Evolutionary conservation across 164 flowering plant genomes (phyloP).

Genomic region (Warburgia ugandensis): DNA sequence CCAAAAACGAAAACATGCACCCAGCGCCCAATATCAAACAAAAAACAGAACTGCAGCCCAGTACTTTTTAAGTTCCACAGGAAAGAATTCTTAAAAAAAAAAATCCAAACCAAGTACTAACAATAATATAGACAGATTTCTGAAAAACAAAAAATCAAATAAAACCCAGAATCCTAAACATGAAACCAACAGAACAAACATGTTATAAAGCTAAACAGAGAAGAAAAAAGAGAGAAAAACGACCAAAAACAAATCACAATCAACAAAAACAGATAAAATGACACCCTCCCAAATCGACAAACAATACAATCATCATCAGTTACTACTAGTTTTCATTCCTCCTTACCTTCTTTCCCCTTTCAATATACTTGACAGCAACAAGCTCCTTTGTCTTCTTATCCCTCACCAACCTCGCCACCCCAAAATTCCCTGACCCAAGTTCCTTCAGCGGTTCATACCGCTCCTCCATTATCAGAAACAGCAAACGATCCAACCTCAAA

Average conservation of each 20-base stretch:
- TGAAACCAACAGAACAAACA: too few relatives aligned
- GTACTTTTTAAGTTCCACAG: too few relatives aligned
- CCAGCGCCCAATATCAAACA: not conserved
- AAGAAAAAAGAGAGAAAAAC: too few relatives aligned
- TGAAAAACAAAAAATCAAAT: too few relatives aligned
- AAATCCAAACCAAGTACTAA: slow-evolving; percentile 1
- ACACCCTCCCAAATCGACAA: not conserved
- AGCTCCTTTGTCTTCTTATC: slow-evolving; percentile 50
- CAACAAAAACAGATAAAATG: not conserved
- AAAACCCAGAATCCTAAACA: slow-evolving; percentile 1
- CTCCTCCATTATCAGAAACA: slow-evolving; percentile 45
- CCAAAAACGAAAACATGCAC: not conserved
- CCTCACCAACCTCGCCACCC: slow-evolving; percentile 42
- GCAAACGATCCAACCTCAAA: not conserved
- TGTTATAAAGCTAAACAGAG: too few relatives aligned
- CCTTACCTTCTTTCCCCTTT: slow-evolving; percentile 40
- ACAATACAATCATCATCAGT: not conserved
- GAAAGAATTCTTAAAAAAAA: not conserved
- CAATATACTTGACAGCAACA: slow-evolving; percentile 45
- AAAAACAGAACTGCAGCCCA: not conserved
- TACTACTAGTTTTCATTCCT: not conserved
- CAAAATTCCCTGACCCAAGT: slow-evolving; percentile 43
- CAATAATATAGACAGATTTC: too few relatives aligned
- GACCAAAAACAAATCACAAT: not conserved
- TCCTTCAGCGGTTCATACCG: slow-evolving; percentile 40